These are phyloP conservation scores for Tremellales sp. DNA, from an alignment of 1,284 basidiomycete genomes.

Conservation along the genomic window DNA sequence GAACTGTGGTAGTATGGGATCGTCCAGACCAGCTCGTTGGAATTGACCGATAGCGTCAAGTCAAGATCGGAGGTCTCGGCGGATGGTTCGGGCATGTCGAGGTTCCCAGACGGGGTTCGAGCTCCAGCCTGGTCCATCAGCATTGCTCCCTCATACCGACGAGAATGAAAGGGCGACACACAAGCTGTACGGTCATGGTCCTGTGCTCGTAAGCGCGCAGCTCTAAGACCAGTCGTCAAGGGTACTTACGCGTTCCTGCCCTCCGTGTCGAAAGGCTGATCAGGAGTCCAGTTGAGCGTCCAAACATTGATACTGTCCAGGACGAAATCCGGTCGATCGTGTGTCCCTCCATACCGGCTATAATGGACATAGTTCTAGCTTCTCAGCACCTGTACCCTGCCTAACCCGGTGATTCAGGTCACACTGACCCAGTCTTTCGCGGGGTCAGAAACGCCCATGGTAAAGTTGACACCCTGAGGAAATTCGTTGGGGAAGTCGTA, in stretches of 20 bases:
- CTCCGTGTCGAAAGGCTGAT: neutral
- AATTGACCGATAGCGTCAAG: slow-evolving; percentile 14
- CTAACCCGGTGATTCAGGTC: too few relatives aligned
- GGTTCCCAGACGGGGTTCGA: slow-evolving; percentile 15
- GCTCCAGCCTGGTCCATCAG: slow-evolving; percentile 4
- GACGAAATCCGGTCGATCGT: slow-evolving; percentile 2
- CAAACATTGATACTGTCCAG: slow-evolving; percentile 20
- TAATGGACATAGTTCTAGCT: neutral
- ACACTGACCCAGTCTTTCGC: slow-evolving; percentile 1
- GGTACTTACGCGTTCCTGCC: slow-evolving; percentile 8
- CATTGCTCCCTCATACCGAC: neutral
- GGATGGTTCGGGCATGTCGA: slow-evolving; percentile 13
- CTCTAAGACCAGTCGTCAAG: neutral
- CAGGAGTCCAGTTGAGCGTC: slow-evolving; percentile 14
- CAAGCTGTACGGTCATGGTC: slow-evolving; percentile 4
- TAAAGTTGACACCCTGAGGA: slow-evolving; percentile 26
- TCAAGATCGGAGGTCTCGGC: slow-evolving; percentile 8
- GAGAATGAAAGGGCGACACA: neutral
- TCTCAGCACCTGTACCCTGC: too few relatives aligned
- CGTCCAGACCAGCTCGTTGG: slow-evolving; percentile 12
- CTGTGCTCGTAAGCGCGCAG: neutral
- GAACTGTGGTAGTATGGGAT: slow-evolving; percentile 17
- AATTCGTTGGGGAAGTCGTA: slow-evolving; percentile 26
- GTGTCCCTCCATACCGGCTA: slow-evolving; percentile 4
- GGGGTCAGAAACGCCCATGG: slow-evolving; percentile 16